Percentiles rank a stretch among this genome's conserved stretches.
Conservation (phyloP, 805 yeast species). For the Millerozyma acaciae region DNA sequence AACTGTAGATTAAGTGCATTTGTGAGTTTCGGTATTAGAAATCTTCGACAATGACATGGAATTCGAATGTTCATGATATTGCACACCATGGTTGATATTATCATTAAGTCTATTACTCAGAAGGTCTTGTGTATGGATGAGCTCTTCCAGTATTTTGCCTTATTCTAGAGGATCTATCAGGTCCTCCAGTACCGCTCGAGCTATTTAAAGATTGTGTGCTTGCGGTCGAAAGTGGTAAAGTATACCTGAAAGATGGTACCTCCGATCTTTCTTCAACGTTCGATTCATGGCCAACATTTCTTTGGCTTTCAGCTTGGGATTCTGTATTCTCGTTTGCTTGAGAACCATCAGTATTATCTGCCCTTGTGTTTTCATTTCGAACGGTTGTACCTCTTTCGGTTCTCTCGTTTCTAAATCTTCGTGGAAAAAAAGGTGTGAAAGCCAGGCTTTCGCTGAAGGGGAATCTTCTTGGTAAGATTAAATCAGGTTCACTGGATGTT, state of each 20-base stretch:
- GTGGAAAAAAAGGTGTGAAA: constrained; percentile 5
- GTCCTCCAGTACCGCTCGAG: constrained; percentile 13
- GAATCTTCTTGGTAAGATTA: constrained; percentile 28
- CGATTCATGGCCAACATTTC: constrained; percentile 1
- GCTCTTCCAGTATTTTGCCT: constrained; percentile 11
- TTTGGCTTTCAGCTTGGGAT: not conserved
- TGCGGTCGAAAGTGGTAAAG: not conserved
- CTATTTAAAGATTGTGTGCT: not conserved
- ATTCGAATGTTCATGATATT: not conserved
- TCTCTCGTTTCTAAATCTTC: constrained; percentile 6
- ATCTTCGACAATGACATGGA: no score
- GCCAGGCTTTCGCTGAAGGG: constrained; percentile 20
- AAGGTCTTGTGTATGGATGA: constrained; percentile 20
- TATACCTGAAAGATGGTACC: not conserved
- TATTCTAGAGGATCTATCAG: constrained; percentile 15
- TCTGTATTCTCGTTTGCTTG: not conserved
- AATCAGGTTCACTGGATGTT: constrained; percentile 18
- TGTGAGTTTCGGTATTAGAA: no score
- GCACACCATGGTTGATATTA: no score
- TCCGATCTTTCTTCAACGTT: not conserved
- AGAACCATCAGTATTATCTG: not conserved
- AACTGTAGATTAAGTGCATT: no score
- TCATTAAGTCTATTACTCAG: constrained; percentile 2
- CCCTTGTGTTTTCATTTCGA: constrained; percentile 1
- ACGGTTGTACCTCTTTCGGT: constrained; percentile 5